Conservation (phyloP, 1,139 yeast genomes). For the Debaryomyces psychrophilus region DNA sequence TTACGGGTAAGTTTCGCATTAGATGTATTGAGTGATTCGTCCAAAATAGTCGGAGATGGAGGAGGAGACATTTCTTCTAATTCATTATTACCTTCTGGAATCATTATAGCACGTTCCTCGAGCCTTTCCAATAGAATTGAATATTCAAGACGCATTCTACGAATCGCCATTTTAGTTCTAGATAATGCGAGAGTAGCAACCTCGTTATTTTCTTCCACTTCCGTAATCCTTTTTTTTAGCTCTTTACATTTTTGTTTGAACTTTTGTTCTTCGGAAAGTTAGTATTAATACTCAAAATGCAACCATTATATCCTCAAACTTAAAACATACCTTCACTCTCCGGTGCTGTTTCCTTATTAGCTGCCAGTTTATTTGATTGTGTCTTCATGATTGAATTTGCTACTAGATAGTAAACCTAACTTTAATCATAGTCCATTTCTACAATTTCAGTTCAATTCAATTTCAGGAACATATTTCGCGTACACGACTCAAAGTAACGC, state of each 20-base stretch:
- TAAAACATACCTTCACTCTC: constrained; percentile 46
- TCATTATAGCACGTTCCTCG: constrained; percentile 55
- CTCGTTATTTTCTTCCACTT: constrained; percentile 81
- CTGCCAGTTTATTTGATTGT: constrained; percentile 13
- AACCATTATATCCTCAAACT: not conserved
- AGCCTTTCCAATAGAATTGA: constrained; percentile 77
- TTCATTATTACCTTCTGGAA: constrained; percentile 36
- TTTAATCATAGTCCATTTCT: not conserved
- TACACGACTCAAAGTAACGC: not conserved
- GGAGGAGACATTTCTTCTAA: constrained; percentile 49
- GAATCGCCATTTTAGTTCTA: constrained; percentile 75
- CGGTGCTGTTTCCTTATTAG: constrained; percentile 36
- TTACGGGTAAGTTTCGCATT: constrained; percentile 25
- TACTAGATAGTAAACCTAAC: not conserved
- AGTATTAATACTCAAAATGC: constrained; percentile 9
- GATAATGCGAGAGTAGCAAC: constrained; percentile 75
- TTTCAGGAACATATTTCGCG: constrained; percentile 1
- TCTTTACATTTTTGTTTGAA: constrained; percentile 69
- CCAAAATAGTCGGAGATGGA: constrained; percentile 41
- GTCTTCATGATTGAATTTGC: constrained; percentile 12
- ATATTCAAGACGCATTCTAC: constrained; percentile 81
- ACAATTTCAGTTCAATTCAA: not conserved
- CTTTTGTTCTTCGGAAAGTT: constrained; percentile 36
- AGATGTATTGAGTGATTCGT: constrained; percentile 31
- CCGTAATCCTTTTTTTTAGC: constrained; percentile 69